Evolutionary conservation across 148 eudicot genomes (phyloP).

Genomic region (Camellia sinensis): DNA sequence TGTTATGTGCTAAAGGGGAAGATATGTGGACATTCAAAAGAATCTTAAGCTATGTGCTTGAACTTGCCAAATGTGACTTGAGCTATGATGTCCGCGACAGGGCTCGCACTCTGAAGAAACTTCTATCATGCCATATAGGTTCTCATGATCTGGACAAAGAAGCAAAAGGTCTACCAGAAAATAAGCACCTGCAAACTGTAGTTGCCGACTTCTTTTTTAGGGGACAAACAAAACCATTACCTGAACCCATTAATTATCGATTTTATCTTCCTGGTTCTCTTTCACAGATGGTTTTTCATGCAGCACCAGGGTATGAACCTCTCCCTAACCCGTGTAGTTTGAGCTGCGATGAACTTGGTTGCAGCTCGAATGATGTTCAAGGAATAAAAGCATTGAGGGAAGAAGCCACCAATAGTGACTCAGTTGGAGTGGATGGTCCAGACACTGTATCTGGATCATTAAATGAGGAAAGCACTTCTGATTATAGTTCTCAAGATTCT

Average conservation of each 20-base stretch:
- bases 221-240: slow-evolving; percentile 32
- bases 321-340: slow-evolving; percentile 87
- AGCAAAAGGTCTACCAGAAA: slow-evolving; percentile 23
- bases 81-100: slow-evolving; percentile 93
- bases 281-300: slow-evolving; percentile 97
- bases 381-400: slow-evolving; percentile 27
- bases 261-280: slow-evolving; percentile 98
- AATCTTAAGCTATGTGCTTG: slow-evolving; percentile 58
- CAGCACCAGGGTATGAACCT: slow-evolving; percentile 98
- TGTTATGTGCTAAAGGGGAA: slow-evolving; percentile 55
- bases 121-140: slow-evolving; percentile 38
- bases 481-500: slow-evolving; percentile 62
- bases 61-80: slow-evolving; percentile 80
- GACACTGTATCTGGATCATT: slow-evolving; percentile 61
- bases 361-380: slow-evolving; percentile 22
- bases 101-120: slow-evolving; percentile 63
- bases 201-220: slow-evolving; percentile 53
- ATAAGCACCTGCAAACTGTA: slow-evolving; percentile 34
- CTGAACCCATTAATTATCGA: slow-evolving; percentile 52
- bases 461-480: slow-evolving; percentile 56
- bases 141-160: slow-evolving; percentile 34
- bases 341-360: slow-evolving; percentile 28
- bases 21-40: slow-evolving; percentile 35
- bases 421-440: slow-evolving; percentile 49
- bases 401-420: slow-evolving; percentile 25